Evolutionary conservation across 306 rosid genomes (phyloP).

Genomic region (Nissolia schottii): DNA sequence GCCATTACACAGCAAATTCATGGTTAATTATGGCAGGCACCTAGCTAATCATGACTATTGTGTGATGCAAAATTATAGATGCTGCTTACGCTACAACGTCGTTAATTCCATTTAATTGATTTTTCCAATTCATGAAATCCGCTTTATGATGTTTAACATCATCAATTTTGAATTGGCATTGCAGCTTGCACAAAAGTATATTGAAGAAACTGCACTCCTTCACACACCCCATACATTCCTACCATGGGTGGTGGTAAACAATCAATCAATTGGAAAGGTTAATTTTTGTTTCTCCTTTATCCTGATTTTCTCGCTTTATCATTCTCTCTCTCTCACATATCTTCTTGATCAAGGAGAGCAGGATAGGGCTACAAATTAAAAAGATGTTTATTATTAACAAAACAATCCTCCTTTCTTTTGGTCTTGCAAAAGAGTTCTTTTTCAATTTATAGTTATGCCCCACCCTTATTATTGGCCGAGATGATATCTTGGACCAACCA

Average conservation of each 20-base stretch:
- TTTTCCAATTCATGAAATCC: not conserved
- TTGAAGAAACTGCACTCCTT: slow-evolving; percentile 25
- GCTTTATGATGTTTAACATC: not conserved
- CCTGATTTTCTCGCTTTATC: not conserved
- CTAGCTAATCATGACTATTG: too few species aligned
- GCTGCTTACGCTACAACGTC: not conserved
- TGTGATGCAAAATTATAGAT: not conserved
- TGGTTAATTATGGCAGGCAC: too few species aligned
- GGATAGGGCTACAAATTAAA: too few species aligned
- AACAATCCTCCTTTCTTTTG: too few species aligned
- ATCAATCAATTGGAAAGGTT: slow-evolving; percentile 39
- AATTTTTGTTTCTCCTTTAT: slow-evolving; percentile 14
- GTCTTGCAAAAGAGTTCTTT: too few species aligned
- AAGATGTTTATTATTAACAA: too few species aligned
- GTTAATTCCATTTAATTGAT: not conserved
- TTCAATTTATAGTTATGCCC: too few species aligned
- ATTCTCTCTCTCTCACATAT: not conserved
- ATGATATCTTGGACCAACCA: too few species aligned
- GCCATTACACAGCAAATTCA: not conserved
- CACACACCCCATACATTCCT: slow-evolving; percentile 30
- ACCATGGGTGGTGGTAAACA: slow-evolving; percentile 54
- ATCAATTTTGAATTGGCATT: not conserved
- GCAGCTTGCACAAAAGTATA: slow-evolving; percentile 40
- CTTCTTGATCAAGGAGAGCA: too few species aligned
- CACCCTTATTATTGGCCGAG: too few species aligned